These are phyloP conservation scores for Massarina eburnea DNA, from an alignment of 2,329 filamentous ascomycete genomes.

Conservation along the genomic window DNA sequence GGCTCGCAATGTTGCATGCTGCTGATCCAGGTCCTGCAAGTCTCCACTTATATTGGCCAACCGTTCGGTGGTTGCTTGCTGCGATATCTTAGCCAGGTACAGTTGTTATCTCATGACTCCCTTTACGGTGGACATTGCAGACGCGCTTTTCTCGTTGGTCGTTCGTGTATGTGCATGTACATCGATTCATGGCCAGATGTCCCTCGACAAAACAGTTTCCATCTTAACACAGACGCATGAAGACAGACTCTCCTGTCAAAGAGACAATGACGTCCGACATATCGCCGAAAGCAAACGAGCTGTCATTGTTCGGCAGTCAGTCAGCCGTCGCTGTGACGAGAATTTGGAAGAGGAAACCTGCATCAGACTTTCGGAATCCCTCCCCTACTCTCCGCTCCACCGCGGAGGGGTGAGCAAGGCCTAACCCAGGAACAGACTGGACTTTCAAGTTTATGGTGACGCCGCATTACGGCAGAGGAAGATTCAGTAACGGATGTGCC, in stretches of 20 bases:
- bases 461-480: slow-evolving; percentile 30
- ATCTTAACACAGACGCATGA: slow-evolving; percentile 17
- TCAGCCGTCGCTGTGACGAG: not conserved
- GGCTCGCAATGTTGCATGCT: not conserved
- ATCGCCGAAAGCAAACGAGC: not conserved
- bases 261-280: slow-evolving; percentile 9
- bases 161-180: slow-evolving; percentile 2
- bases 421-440: slow-evolving; percentile 24
- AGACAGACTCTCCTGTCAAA: slow-evolving; percentile 7
- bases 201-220: slow-evolving; percentile 11
- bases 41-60: slow-evolving; percentile 6
- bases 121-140: slow-evolving; percentile 2
- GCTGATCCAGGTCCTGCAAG: slow-evolving; percentile 3
- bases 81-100: slow-evolving; percentile 11
- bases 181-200: slow-evolving; percentile 1
- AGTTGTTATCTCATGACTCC: slow-evolving; percentile 20
- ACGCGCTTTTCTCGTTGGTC: slow-evolving; percentile 3
- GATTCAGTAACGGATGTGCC: slow-evolving; percentile 19
- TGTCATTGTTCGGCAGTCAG: slow-evolving; percentile 4
- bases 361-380: slow-evolving; percentile 20
- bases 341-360: not conserved
- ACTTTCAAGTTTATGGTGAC: slow-evolving; percentile 23
- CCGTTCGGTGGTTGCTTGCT: slow-evolving; percentile 4
- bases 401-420: slow-evolving; percentile 17
- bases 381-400: slow-evolving; percentile 30